A percentile compares a stretch with the other conserved stretches of the same genome.
Evolutionary conservation across 1,139 yeast genomes (phyloP).

Genomic region (Debaryomyces subglobosus): DNA sequence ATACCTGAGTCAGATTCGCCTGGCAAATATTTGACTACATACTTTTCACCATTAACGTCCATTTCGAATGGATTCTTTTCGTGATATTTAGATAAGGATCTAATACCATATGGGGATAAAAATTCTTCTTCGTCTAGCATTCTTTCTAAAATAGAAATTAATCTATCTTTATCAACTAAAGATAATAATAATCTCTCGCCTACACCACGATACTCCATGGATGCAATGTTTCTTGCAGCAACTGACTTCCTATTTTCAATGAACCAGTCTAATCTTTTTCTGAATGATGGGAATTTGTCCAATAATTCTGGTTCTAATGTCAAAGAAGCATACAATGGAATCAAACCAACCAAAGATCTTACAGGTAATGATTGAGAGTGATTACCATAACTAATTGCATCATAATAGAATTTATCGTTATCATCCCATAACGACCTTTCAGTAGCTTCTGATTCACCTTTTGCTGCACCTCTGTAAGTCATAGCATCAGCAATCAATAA

Average conservation of each 20-base stretch:
- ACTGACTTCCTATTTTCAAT: constrained; percentile 69
- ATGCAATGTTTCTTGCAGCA: constrained; percentile 87
- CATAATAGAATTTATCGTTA: constrained; percentile 86
- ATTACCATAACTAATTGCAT: constrained; percentile 86
- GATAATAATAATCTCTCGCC: constrained; percentile 85
- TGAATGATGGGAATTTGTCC: constrained; percentile 80
- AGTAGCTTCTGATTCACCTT: constrained; percentile 47
- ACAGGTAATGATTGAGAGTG: constrained; percentile 78
- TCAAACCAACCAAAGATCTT: constrained; percentile 87
- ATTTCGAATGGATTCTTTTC: constrained; percentile 84
- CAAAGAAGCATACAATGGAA: constrained; percentile 89
- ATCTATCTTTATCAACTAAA: constrained; percentile 79
- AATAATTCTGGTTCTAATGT: constrained; percentile 87
- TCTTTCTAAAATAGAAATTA: constrained; percentile 72
- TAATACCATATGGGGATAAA: constrained; percentile 82
- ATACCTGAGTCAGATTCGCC: constrained; percentile 95
- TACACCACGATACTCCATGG: constrained; percentile 82
- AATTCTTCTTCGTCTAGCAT: constrained; percentile 91
- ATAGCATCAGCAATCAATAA: constrained; percentile 92
- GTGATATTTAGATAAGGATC: constrained; percentile 88
- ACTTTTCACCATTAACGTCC: constrained; percentile 80
- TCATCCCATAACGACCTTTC: constrained; percentile 88
- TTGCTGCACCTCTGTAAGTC: constrained; percentile 66
- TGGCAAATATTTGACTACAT: constrained; percentile 78
- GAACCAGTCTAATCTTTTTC: constrained; percentile 87